Evolutionary conservation across 805 yeast genomes (phyloP).

Genomic region (Candida orba): DNA sequence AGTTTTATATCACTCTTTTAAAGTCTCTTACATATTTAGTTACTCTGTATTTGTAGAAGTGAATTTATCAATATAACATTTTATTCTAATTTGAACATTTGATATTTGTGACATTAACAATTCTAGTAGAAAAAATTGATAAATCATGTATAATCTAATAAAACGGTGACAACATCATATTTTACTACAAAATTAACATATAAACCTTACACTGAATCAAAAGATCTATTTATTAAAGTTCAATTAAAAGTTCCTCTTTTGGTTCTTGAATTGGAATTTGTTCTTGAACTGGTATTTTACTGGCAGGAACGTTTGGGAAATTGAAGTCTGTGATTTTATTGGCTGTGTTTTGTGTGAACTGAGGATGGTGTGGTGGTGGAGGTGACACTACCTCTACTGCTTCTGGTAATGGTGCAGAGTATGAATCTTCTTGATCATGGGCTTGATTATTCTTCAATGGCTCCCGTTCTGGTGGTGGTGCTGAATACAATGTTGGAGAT

Average conservation of each 20-base stretch:
- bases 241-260: slow-evolving; percentile 20
- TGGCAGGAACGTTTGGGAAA: slow-evolving; percentile 35
- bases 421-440: not conserved
- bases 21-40: no score
- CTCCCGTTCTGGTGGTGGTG: not conserved
- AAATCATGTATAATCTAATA: no score
- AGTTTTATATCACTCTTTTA: no score
- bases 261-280: not conserved
- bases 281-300: slow-evolving; percentile 12
- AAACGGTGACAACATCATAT: no score
- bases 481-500: slow-evolving; percentile 1
- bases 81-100: no score
- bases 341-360: not conserved
- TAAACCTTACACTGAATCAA: not conserved
- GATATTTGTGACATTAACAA: no score
- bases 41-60: no score
- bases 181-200: not conserved
- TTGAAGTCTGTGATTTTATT: slow-evolving; percentile 28
- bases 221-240: slow-evolving; percentile 25
- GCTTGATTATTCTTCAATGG: no score
- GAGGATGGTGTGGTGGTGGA: slow-evolving; percentile 7
- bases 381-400: slow-evolving; percentile 2
- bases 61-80: no score
- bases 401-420: slow-evolving; percentile 5
- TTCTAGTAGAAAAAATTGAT: no score